These are phyloP conservation scores for Musa itinerans DNA, from an alignment of 176 grass and related monocot species.

Conservation along the genomic window DNA sequence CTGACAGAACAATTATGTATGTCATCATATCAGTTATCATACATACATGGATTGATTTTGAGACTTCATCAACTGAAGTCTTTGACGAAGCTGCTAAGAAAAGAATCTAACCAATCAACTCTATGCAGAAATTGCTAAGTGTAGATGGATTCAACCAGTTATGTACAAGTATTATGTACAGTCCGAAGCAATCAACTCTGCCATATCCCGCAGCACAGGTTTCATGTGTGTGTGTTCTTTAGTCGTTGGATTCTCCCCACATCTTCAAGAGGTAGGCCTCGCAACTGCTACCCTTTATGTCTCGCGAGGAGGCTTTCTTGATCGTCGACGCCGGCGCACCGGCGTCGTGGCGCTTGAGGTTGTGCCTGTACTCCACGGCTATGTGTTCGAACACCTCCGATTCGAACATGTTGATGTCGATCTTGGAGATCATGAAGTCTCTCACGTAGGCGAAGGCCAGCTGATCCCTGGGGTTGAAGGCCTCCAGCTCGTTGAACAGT, in stretches of 20 bases:
- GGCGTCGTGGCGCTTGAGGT: slow-evolving; percentile 29
- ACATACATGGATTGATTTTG: too few relatives aligned
- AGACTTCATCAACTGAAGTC: too few relatives aligned
- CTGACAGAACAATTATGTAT: too few relatives aligned
- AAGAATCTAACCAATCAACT: too few relatives aligned
- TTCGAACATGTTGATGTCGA: slow-evolving; percentile 85
- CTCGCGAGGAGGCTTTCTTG: slow-evolving; percentile 40
- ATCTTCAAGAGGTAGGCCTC: slow-evolving; percentile 59
- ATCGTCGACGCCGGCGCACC: slow-evolving; percentile 6
- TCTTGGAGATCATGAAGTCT: slow-evolving; percentile 57
- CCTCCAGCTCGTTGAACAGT: slow-evolving; percentile 88
- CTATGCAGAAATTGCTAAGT: too few relatives aligned
- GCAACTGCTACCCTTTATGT: slow-evolving; percentile 51
- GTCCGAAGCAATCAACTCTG: not conserved
- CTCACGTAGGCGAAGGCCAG: slow-evolving; percentile 73
- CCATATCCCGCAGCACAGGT: not conserved
- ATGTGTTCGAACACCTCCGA: slow-evolving; percentile 85
- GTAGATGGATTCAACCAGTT: too few relatives aligned
- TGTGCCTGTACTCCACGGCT: slow-evolving; percentile 76
- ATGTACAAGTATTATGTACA: slow-evolving; percentile 9
- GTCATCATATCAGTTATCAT: too few relatives aligned
- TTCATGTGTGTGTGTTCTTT: too few relatives aligned
- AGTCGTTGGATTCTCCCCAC: slow-evolving; percentile 54
- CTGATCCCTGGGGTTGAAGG: slow-evolving; percentile 78
- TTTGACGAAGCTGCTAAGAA: too few relatives aligned